Evolutionary conservation across 2,329 filamentous ascomycete species (phyloP), one percentile per base, ranked within the genome.

Genomic region (Rachicladosporium sp.): DNA sequence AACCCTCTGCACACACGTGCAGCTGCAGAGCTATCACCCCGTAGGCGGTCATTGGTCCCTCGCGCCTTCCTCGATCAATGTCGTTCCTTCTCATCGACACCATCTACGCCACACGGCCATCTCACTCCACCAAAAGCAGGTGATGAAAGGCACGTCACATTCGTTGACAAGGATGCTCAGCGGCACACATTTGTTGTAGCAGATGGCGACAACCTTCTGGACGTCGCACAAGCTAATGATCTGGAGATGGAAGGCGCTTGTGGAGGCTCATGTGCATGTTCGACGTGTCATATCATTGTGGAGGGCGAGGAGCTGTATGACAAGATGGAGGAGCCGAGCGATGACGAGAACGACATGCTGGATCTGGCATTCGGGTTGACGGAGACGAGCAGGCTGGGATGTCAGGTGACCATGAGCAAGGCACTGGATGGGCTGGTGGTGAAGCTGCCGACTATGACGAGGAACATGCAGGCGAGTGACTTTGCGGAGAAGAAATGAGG

Each of bases 221-320:
- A 96, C 56, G 89, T 98, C 55, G 91, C 89, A 12, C 89, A 95
- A 60, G 85, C 82, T 33, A 76, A 96, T 62, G 89, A 96, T 56
- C 69, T 98, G 32, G 91, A 98, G 62, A 96, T 98, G 89, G 91
- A 98, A 69, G 77, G 91, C 45, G 91, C 91, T 8, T 98, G 91
- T 57, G 91, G 91, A 50, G 91, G 87, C 13, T 91, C 84, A 29
- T 94, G 87, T 63, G 87, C 87, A 40, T 94, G 87, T 66, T 91
- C 83, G 41, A 94, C 87, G 4, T 94, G 87, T 66, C 87, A 94
- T 64, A 80, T 93, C 41, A 87, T 94, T 45, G 82, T 94, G 30
- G 63, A 75, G 43, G 77, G 82, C 54, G 76, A 83, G 33, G 73
- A 74, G 4, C 73, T 77, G 62, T 62, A 50, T 41, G 59, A 61